These are phyloP conservation scores for Paramyrothecium roridum DNA, from an alignment of 2,329 filamentous ascomycete species.

Conservation along the genomic window DNA sequence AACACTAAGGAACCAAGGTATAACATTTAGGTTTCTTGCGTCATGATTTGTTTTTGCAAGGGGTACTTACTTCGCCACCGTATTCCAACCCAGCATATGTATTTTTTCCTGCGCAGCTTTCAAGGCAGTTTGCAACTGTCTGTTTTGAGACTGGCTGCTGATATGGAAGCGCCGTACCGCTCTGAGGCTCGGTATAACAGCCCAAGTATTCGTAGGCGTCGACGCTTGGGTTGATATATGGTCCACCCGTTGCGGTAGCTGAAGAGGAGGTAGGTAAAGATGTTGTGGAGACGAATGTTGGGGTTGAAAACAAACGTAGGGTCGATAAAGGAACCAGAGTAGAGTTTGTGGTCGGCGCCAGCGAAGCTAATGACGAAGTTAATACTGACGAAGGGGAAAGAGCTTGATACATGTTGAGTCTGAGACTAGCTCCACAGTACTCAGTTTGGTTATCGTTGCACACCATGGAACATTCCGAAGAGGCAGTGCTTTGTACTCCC, in stretches of 20 bases:
- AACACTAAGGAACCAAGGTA: not conserved
- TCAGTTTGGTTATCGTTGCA: not conserved
- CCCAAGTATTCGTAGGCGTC: not conserved
- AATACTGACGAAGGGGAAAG: not conserved
- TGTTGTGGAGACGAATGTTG: not conserved
- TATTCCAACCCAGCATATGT: not conserved
- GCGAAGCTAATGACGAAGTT: not conserved
- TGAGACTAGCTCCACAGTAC: not conserved
- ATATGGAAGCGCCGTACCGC: not conserved
- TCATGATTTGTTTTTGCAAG: not conserved
- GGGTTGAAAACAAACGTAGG: not conserved
- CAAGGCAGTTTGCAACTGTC: not conserved
- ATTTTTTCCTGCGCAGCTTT: not conserved
- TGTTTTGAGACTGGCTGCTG: not conserved
- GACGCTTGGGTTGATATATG: not conserved
- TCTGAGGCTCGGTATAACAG: not conserved
- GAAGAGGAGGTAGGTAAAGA: not conserved
- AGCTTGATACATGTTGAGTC: not conserved
- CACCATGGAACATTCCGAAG: conserved; percentile 8
- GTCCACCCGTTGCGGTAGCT: not conserved
- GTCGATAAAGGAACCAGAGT: not conserved
- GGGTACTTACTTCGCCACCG: not conserved
- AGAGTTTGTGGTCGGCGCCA: not conserved
- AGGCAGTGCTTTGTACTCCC: conserved; percentile 13
- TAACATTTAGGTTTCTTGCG: not conserved